Evolutionary conservation across 176 grass and related monocot genomes (phyloP).

Genomic region (Triticum urartu): DNA sequence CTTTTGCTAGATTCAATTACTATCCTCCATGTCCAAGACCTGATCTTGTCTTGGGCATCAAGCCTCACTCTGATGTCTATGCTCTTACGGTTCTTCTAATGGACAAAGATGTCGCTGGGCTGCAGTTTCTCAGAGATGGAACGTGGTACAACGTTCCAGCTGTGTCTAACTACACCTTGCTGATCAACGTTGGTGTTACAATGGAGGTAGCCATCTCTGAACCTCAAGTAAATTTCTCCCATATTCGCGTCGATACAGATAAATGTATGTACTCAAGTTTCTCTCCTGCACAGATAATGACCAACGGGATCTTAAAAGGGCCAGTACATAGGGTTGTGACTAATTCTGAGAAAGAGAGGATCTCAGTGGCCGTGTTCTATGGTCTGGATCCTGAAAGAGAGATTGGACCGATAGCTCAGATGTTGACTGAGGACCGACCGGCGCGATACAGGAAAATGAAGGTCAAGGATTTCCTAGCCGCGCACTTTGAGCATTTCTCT

Average conservation of each 20-base stretch:
- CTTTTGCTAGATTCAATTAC: conserved; percentile 43
- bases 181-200: conserved; percentile 40
- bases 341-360: conserved; percentile 27
- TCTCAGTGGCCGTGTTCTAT: neutral
- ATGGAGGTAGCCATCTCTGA: conserved; percentile 42
- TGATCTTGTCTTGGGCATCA: conserved; percentile 53
- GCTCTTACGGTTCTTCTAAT: conserved; percentile 48
- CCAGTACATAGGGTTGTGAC: conserved; percentile 50
- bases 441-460: conserved; percentile 7
- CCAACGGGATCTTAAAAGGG: conserved; percentile 43
- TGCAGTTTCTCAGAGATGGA: conserved; percentile 47
- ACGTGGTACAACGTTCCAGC: conserved; percentile 39
- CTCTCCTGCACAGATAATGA: conserved; percentile 34
- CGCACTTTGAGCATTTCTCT: neutral
- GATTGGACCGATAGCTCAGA: neutral
- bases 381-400: conserved; percentile 6
- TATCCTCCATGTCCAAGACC: conserved; percentile 51
- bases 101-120: conserved; percentile 48
- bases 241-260: too few relatives aligned
- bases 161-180: neutral
- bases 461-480: neutral
- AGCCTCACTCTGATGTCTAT: conserved; percentile 48
- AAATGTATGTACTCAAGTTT: neutral
- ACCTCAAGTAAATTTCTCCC: neutral
- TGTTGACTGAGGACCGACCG: neutral